These are phyloP conservation scores for Aegilops tauschii DNA, from an alignment of 176 grass and related monocot species.

Conservation along the genomic window DNA sequence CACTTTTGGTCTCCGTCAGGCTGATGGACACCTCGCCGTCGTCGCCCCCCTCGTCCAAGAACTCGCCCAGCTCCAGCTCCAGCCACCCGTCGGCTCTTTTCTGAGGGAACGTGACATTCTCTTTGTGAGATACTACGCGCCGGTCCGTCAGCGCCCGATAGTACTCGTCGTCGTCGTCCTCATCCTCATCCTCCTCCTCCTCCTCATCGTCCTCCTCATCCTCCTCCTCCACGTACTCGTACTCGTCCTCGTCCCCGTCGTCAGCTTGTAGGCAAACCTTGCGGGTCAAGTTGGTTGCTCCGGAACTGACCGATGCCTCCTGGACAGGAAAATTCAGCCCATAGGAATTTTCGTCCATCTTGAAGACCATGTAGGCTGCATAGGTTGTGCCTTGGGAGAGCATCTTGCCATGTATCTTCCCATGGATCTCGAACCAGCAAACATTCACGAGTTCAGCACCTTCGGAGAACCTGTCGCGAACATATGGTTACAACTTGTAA, in stretches of 20 bases:
- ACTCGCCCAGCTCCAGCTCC: slow-evolving; percentile 65
- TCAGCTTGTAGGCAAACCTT: slow-evolving; percentile 29
- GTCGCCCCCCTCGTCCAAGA: slow-evolving; percentile 37
- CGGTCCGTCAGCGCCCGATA: background rate
- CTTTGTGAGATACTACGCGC: background rate
- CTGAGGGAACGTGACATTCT: background rate
- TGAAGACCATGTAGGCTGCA: slow-evolving; percentile 50
- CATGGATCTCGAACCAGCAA: slow-evolving; percentile 65
- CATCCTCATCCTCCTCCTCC: too few species aligned
- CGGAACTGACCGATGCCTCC: slow-evolving; percentile 15
- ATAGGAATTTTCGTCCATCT: background rate
- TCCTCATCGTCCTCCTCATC: too few species aligned
- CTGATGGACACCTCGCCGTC: slow-evolving; percentile 49
- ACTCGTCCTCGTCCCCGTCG: background rate
- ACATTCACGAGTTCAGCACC: slow-evolving; percentile 37
- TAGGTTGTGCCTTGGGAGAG: slow-evolving; percentile 45
- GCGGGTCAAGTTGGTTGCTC: background rate
- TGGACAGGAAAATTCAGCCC: slow-evolving; percentile 22
- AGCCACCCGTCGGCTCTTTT: slow-evolving; percentile 45
- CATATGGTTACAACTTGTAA: background rate
- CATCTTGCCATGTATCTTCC: slow-evolving; percentile 46
- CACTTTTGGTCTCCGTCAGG: slow-evolving; percentile 30
- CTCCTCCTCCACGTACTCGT: too few species aligned
- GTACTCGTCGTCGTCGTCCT: background rate
- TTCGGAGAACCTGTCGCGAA: slow-evolving; percentile 32